Base-by-base conservation (phyloP, 768 basidiomycete species). In the Dentipellis sp. region DNA sequence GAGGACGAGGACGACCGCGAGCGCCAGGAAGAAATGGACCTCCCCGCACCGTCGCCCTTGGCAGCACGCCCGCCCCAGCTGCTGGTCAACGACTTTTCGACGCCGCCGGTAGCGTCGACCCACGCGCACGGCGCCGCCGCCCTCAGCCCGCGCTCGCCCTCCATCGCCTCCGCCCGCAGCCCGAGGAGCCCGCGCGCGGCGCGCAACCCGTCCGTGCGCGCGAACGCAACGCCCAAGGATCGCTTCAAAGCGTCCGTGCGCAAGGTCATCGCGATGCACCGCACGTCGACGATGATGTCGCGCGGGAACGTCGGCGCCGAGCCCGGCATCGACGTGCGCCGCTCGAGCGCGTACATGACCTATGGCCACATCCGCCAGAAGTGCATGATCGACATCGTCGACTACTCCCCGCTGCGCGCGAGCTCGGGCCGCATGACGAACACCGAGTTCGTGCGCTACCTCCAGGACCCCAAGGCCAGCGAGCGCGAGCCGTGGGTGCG, bases 301-400 rank as follows among this genome's bases (percentile, higher is more conserved):
- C 64, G 68, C 11, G 69, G 71, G 2, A 68, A 72, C 37, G 67
- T 81, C 35, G 86, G 86, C 17, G 86, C 82, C 12, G 86, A 88
- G 64, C 86, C 84, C 10, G 86, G 86, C 58, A 70, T 86, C 34
- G 83, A 88, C 68, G 83, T 84, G 19, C 78, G 83, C 29, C 78
- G 82, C 14, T 72, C 75, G 2, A 78, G 78, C 47, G 79, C 84
- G 3, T 76, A 77, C 59, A 63, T 78, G 8, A 69, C 72, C 45
- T 88, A 80, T 61, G 78, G 79, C 4, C 75, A 82, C 57, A 76
- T 88, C 61, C 71, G 74, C 29, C 69, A 82, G 67, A 75, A 80
- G 50, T 89, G 85, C 63, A 64, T 76, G 52, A 88, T 88, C 59
- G 82, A 87, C 61, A 71, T 88, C 55, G 70, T 76, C 54, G 85